Evolutionary conservation across 495 filamentous ascomycete genomes (phyloP).

Genomic region (Aspergillus indologenus): DNA sequence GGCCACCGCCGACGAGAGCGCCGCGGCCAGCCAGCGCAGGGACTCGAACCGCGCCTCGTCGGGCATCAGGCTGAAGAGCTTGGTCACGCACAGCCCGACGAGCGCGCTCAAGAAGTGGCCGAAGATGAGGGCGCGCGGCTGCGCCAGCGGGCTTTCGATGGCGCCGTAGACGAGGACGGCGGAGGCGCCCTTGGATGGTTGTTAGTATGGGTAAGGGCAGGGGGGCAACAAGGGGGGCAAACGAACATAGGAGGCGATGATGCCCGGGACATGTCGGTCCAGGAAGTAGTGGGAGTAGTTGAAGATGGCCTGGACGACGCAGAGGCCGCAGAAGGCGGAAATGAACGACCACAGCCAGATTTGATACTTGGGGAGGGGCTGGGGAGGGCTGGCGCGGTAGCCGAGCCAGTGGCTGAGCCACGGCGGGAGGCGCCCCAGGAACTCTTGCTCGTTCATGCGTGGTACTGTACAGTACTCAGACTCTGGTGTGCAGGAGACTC

Average conservation of each 20-base stretch:
- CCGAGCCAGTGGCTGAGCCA: conserved; percentile 40
- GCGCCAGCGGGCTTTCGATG: conserved; percentile 69
- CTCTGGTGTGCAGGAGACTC: no score
- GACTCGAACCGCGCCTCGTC: conserved; percentile 41
- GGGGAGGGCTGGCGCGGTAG: conserved; percentile 29
- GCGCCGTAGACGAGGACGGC: conserved; percentile 66
- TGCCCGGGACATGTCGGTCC: conserved; percentile 29
- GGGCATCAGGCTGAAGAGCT: conserved; percentile 61
- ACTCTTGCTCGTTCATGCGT: conserved; percentile 4
- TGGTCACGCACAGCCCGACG: conserved; percentile 60
- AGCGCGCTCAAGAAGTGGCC: conserved; percentile 66
- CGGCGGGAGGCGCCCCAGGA: conserved; percentile 29
- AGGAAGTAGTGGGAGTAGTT: conserved; percentile 33
- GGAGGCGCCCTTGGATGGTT: conserved; percentile 53
- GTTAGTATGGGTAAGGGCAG: background rate
- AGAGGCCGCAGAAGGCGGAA: conserved; percentile 34
- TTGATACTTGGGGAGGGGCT: conserved; percentile 24
- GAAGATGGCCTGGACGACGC: conserved; percentile 32
- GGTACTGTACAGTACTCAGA: background rate
- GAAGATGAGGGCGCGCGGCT: conserved; percentile 68
- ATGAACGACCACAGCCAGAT: conserved; percentile 36
- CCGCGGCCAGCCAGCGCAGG: conserved; percentile 54
- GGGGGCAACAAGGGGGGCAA: background rate
- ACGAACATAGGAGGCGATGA: conserved; percentile 37
- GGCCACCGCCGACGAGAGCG: conserved; percentile 60